A percentile compares a stretch with the other conserved stretches of the same genome.
phyloP scores from a whole-genome alignment of 2,329 filamentous ascomycete species.

The Coniochaeta sp. region DNA sequence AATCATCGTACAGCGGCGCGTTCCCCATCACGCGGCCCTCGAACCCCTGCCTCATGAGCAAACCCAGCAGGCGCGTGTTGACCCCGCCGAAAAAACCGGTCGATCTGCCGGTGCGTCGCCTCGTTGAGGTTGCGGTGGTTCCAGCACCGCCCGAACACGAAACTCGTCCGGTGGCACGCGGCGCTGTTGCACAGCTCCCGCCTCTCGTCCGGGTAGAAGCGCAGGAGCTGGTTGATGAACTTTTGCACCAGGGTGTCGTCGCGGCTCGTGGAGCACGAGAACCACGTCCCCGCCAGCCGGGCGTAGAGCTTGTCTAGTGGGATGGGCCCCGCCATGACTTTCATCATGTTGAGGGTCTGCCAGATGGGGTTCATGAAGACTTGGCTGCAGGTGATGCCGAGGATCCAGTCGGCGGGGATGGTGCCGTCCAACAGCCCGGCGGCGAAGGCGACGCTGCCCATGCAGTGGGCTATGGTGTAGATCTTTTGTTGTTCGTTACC shows the following conservation, averaged over 20 bases:
- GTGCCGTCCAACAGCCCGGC: slow-evolving; percentile 55
- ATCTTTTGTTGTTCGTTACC: slow-evolving; percentile 30
- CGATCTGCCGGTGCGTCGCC: slow-evolving; percentile 55
- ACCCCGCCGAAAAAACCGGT: slow-evolving; percentile 57
- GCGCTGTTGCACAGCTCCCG: slow-evolving; percentile 55
- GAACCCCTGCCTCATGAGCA: slow-evolving; percentile 50
- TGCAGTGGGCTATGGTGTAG: slow-evolving; percentile 56
- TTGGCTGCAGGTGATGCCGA: slow-evolving; percentile 51
- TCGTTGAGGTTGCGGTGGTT: slow-evolving; percentile 59
- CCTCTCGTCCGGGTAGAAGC: slow-evolving; percentile 47
- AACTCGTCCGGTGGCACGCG: slow-evolving; percentile 51
- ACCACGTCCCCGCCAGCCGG: slow-evolving; percentile 44
- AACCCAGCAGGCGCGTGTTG: slow-evolving; percentile 48
- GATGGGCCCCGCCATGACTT: slow-evolving; percentile 41
- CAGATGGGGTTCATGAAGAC: slow-evolving; percentile 59
- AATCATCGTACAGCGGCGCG: slow-evolving; percentile 34
- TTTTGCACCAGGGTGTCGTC: slow-evolving; percentile 43
- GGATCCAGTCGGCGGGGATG: slow-evolving; percentile 49
- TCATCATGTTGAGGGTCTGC: slow-evolving; percentile 47
- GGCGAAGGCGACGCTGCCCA: slow-evolving; percentile 53
- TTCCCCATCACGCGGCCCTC: slow-evolving; percentile 46
- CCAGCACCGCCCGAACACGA: slow-evolving; percentile 59
- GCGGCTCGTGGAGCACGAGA: slow-evolving; percentile 40
- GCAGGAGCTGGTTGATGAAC: slow-evolving; percentile 46
- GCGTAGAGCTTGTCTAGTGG: slow-evolving; percentile 43